Conservation (phyloP, 139 green algal species). For the Mesotaenium endlicherianum region DNA sequence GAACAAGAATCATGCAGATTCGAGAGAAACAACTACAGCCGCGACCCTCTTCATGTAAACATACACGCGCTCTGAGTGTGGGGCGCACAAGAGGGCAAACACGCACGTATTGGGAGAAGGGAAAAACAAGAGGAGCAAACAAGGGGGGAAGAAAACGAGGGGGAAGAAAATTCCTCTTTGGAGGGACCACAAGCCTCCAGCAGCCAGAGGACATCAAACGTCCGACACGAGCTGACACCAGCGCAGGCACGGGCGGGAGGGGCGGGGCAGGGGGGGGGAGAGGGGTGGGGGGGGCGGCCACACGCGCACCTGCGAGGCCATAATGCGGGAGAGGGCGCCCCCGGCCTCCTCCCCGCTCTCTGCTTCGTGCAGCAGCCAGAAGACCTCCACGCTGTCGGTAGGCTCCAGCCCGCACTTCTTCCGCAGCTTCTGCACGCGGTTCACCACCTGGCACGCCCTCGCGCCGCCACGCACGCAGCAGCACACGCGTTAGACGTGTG, state of each 20-base stretch:
- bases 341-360: neutral
- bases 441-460: slow-evolving; percentile 63
- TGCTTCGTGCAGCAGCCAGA: neutral
- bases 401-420: slow-evolving; percentile 77
- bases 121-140: neutral
- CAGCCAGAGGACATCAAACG: neutral
- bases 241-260: neutral
- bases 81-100: neutral
- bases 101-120: neutral
- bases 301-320: neutral
- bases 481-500: no score
- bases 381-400: slow-evolving; percentile 44
- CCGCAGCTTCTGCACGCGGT: slow-evolving; percentile 91
- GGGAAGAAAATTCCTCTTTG: neutral
- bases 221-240: neutral
- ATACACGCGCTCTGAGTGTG: neutral
- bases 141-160: neutral
- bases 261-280: neutral
- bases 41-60: neutral
- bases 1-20: neutral
- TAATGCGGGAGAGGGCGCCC: neutral
- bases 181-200: neutral
- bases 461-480: neutral
- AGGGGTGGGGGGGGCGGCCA: neutral
- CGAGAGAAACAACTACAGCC: neutral